Conservation (phyloP, 768 basidiomycete species). For the Clathrus columnatus region DNA sequence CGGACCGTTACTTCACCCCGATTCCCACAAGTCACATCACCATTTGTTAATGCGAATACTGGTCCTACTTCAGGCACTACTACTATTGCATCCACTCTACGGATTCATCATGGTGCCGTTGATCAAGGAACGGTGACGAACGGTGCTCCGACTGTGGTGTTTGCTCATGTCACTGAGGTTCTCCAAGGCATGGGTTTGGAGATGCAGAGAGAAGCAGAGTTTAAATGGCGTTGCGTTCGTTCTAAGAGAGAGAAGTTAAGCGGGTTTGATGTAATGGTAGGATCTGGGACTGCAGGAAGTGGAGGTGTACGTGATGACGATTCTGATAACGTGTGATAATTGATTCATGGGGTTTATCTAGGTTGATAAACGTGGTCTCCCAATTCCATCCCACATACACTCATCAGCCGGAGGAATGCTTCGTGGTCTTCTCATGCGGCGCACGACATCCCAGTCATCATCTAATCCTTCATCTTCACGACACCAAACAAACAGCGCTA, state of each 20-base stretch:
- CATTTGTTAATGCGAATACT: slow-evolving; percentile 34
- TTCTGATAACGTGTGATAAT: slow-evolving; percentile 7
- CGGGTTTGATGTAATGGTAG: slow-evolving; percentile 29
- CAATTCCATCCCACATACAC: slow-evolving; percentile 70
- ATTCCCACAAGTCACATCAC: slow-evolving; percentile 38
- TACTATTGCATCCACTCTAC: slow-evolving; percentile 35
- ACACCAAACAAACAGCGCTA: slow-evolving; percentile 17
- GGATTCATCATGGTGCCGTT: slow-evolving; percentile 87
- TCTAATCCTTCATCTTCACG: slow-evolving; percentile 19
- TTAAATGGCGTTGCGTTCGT: slow-evolving; percentile 79
- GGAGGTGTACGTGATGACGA: slow-evolving; percentile 54
- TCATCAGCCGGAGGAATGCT: slow-evolving; percentile 67
- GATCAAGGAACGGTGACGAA: slow-evolving; percentile 87
- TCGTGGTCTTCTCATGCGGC: slow-evolving; percentile 79
- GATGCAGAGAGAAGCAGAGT: slow-evolving; percentile 80
- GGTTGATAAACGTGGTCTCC: slow-evolving; percentile 87
- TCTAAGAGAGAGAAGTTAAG: slow-evolving; percentile 57
- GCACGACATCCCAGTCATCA: slow-evolving; percentile 81
- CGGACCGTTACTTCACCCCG: slow-evolving; percentile 15
- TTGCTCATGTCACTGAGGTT: slow-evolving; percentile 73
- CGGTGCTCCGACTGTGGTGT: slow-evolving; percentile 75
- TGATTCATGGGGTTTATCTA: slow-evolving; percentile 24
- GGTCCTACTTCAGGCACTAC: slow-evolving; percentile 31
- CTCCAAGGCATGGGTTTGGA: slow-evolving; percentile 88
- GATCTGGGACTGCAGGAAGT: slow-evolving; percentile 19